Base-by-base conservation (phyloP, 208 protist genomes). In the Leishmania gerbilli region DNA sequence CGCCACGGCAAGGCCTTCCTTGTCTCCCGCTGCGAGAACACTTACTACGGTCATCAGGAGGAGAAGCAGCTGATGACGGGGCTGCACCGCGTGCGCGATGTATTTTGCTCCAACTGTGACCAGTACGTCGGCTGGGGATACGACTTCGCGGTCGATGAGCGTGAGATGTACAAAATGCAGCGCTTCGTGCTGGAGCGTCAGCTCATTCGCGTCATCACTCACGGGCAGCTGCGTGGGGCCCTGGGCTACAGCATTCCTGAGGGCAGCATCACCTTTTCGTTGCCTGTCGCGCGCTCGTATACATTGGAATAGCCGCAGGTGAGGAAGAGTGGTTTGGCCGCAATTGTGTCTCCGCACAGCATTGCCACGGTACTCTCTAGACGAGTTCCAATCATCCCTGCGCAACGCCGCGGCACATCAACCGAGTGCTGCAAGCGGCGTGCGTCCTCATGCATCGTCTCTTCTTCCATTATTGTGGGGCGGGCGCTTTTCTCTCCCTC, bases 1-100 rank as follows among this genome's bases (percentile, higher is more conserved):
- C 92, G 89, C 47, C 86, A 93, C 79, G 93, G 93, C 21, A 89
- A 89, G 40, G 93, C 93, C 5, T 88, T 91, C 74, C 88, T 96
- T 19, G 90, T 95, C 6, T 89, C 88, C 34, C 90, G 90, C 45
- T 96, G 93, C 74, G 87, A 89, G 67, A 96, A 96, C 79, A 87
- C 87, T 19, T 96, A 95, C 83, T 91, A 84, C 71, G 91, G 93
- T 1, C 89, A 88, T 13, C 89, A 91, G 68, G 93, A 96, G 75
- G 87, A 93, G 82, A 95, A 95, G 78, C 86, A 91, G 79, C 84
- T 96, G 15, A 91, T 95, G 89, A 96, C 93, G 15, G 93, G 93
- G 1, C 79, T 84, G 37, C 91, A 96, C 76, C 93, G 93, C 65
- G 91, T 95, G 56, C 89, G 93, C 19, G 91, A 96, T 74, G 85